phyloP scores from a whole-genome alignment of 2,329 filamentous ascomycete genomes.

The Pochonia chlamydosporia region DNA sequence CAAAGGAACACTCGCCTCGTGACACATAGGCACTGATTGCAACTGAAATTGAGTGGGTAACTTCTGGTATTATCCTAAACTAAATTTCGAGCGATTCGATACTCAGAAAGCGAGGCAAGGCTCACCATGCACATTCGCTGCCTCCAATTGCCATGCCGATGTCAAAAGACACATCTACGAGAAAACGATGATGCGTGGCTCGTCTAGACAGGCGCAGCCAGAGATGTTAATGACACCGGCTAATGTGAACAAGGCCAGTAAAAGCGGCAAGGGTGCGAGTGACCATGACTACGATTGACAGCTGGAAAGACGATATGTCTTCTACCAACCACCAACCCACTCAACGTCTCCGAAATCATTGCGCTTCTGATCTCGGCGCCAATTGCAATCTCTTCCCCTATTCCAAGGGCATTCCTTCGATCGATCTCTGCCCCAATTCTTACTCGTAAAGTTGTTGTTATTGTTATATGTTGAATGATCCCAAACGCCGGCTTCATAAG shows the following conservation, averaged over 20 bases:
- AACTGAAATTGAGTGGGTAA: slow-evolving; percentile 51
- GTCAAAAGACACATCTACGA: not conserved
- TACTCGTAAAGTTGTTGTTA: slow-evolving; percentile 6
- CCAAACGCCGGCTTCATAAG: slow-evolving; percentile 42
- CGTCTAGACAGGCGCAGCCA: not conserved
- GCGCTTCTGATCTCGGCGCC: slow-evolving; percentile 53
- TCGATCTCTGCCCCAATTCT: slow-evolving; percentile 36
- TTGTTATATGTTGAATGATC: slow-evolving; percentile 38
- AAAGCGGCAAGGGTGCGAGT: slow-evolving; percentile 10
- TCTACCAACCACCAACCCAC: slow-evolving; percentile 90
- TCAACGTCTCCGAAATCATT: slow-evolving; percentile 74
- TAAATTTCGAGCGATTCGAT: slow-evolving; percentile 44
- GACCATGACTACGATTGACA: slow-evolving; percentile 58
- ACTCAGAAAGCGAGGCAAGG: slow-evolving; percentile 60
- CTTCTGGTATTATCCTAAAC: slow-evolving; percentile 55
- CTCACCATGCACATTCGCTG: slow-evolving; percentile 24
- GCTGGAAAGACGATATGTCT: slow-evolving; percentile 41
- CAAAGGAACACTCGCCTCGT: no score
- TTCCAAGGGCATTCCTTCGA: slow-evolving; percentile 50
- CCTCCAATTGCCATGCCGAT: slow-evolving; percentile 1
- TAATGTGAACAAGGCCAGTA: not conserved
- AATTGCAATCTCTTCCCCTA: slow-evolving; percentile 55
- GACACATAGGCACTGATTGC: not conserved
- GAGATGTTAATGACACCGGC: not conserved
- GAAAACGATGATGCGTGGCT: slow-evolving; percentile 3